phyloP scores from a whole-genome alignment of 2,329 filamentous ascomycete genomes.

The Fusarium stilboides region DNA sequence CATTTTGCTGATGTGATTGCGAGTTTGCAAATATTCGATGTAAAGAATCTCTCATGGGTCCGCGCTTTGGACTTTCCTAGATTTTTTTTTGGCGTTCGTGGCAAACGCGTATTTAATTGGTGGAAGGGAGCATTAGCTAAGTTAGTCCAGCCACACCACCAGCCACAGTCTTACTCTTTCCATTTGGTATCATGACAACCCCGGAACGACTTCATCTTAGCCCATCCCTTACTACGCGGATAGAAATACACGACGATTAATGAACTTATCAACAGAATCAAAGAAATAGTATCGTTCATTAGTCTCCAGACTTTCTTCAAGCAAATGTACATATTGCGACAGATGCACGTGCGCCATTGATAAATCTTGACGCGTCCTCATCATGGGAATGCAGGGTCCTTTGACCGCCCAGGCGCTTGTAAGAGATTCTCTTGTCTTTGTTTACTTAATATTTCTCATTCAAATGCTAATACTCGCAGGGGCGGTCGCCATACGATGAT shows the following conservation, averaged over 20 bases:
- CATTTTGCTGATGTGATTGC: slow-evolving; percentile 57
- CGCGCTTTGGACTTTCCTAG: slow-evolving; percentile 30
- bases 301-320: not conserved
- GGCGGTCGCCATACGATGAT: slow-evolving; percentile 73
- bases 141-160: slow-evolving; percentile 19
- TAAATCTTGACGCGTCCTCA: slow-evolving; percentile 34
- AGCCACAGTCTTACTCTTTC: slow-evolving; percentile 10
- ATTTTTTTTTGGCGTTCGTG: slow-evolving; percentile 45
- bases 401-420: slow-evolving; percentile 71
- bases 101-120: slow-evolving; percentile 30
- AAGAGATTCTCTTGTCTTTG: slow-evolving; percentile 43
- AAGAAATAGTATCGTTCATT: not conserved
- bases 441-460: not conserved
- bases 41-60: slow-evolving; percentile 43
- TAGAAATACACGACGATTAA: not conserved
- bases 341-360: slow-evolving; percentile 6
- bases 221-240: slow-evolving; percentile 8
- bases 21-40: slow-evolving; percentile 38
- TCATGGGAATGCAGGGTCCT: slow-evolving; percentile 70
- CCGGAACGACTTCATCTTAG: not conserved
- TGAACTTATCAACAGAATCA: not conserved
- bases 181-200: slow-evolving; percentile 36
- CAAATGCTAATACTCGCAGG: slow-evolving; percentile 56
- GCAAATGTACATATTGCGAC: not conserved
- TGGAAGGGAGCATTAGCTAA: slow-evolving; percentile 15